Percentiles rank a stretch among this genome's conserved stretches.
Evolutionary conservation across 2,329 filamentous ascomycete genomes (phyloP).

Genomic region (Penicillium sp.): DNA sequence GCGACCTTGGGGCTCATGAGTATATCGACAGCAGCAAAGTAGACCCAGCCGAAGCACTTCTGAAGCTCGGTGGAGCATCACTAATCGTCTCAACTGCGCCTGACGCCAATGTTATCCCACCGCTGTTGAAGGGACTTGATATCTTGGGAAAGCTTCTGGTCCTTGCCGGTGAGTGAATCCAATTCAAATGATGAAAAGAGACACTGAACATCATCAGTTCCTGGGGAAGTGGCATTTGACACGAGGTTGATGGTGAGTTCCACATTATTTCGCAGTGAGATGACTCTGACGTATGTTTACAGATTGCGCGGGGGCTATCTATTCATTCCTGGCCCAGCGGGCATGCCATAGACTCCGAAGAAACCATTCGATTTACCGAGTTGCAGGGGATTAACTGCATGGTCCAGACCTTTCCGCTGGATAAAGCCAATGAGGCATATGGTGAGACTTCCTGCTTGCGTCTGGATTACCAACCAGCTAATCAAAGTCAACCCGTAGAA

Average conservation of each 20-base stretch:
- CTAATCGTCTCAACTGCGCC: slow-evolving; percentile 36
- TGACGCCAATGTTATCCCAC: slow-evolving; percentile 34
- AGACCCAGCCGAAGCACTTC: background rate
- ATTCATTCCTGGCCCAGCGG: slow-evolving; percentile 51
- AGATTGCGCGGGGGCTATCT: background rate
- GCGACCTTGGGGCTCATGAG: background rate
- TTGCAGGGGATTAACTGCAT: slow-evolving; percentile 56
- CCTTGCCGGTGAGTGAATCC: background rate
- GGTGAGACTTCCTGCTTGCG: background rate
- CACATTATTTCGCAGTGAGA: background rate
- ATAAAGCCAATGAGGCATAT: background rate
- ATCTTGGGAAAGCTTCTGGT: slow-evolving; percentile 15
- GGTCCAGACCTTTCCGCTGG: slow-evolving; percentile 53
- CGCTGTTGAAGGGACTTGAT: slow-evolving; percentile 25
- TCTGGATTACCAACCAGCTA: background rate
- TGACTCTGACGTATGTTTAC: background rate
- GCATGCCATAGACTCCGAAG: slow-evolving; percentile 55
- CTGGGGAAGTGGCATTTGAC: background rate
- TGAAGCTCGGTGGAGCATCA: background rate
- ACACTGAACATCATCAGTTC: background rate
- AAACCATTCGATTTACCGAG: slow-evolving; percentile 47
- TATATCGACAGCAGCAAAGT: slow-evolving; percentile 40
- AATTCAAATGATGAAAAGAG: background rate
- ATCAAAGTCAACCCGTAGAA: background rate
- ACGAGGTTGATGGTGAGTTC: background rate